Conservation (phyloP, 2,329 filamentous ascomycete genomes). For the Beauveria brongniartii region DNA sequence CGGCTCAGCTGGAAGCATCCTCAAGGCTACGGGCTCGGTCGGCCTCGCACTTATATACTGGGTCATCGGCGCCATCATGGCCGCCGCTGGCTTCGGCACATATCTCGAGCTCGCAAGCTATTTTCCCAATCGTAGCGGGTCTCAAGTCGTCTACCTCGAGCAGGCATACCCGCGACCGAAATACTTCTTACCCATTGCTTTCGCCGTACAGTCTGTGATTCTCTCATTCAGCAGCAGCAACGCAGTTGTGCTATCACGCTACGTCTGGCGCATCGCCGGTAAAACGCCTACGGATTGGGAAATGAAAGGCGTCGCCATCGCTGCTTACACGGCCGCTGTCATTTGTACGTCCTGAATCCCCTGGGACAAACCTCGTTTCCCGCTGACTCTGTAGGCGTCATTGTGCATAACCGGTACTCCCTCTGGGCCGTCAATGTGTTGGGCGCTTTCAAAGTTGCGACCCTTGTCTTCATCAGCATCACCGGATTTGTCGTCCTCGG, state of each 20-base stretch:
- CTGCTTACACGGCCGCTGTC: conserved; percentile 51
- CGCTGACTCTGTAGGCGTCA: conserved; percentile 23
- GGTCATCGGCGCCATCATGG: conserved; percentile 53
- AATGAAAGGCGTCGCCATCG: conserved; percentile 57
- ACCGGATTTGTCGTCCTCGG: conserved; percentile 54
- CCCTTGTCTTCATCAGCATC: conserved; percentile 53
- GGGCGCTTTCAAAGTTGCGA: conserved; percentile 51
- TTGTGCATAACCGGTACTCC: conserved; percentile 50
- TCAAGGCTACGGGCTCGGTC: conserved; percentile 51
- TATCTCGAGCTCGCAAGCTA: conserved; percentile 58
- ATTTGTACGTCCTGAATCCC: conserved; percentile 33
- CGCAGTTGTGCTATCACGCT: conserved; percentile 54
- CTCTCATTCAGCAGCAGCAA: conserved; percentile 61
- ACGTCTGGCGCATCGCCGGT: conserved; percentile 51
- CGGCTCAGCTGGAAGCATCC: conserved; percentile 45
- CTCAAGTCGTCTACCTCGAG: conserved; percentile 60
- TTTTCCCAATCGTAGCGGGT: conserved; percentile 58
- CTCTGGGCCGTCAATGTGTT: conserved; percentile 48
- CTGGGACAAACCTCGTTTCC: neutral
- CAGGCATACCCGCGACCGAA: conserved; percentile 57
- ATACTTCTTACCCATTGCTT: conserved; percentile 56
- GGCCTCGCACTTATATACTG: conserved; percentile 57
- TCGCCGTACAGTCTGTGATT: conserved; percentile 55
- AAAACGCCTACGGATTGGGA: conserved; percentile 50
- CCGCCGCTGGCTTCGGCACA: conserved; percentile 44